phyloP scores from a whole-genome alignment of 345 rosid species.

The Salix koriyanagi region DNA sequence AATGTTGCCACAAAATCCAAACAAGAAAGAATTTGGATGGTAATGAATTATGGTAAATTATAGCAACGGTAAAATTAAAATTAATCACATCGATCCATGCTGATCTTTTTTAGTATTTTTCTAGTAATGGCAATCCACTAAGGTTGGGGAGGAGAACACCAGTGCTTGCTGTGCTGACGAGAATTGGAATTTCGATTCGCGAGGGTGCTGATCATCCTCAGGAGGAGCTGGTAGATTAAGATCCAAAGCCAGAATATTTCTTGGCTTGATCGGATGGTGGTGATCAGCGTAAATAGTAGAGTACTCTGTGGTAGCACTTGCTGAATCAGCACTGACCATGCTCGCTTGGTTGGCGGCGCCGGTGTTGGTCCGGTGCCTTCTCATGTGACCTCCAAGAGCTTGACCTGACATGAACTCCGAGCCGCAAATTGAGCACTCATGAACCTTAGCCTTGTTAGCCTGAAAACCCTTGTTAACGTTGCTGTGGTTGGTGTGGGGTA shows the following conservation, averaged over 20 bases:
- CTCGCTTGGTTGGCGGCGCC: conserved; percentile 16
- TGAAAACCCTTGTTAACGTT: conserved; percentile 19
- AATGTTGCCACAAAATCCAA: neutral
- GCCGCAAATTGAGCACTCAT: conserved; percentile 94
- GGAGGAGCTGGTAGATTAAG: conserved; percentile 97
- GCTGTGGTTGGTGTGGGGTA: conserved; percentile 12
- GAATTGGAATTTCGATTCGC: conserved; percentile 58
- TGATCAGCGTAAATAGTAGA: neutral
- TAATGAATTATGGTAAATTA: conserved; percentile 7
- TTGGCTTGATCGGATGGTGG: conserved; percentile 30
- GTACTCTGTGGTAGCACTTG: neutral
- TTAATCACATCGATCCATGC: conserved; percentile 38
- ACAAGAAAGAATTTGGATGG: conserved; percentile 25
- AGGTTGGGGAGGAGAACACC: conserved; percentile 60
- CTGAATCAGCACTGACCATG: neutral
- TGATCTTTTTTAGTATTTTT: neutral
- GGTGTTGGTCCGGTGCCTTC: conserved; percentile 63
- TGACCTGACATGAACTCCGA: conserved; percentile 88
- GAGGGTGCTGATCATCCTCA: conserved; percentile 43
- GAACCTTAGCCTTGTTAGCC: conserved; percentile 40
- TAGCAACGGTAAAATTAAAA: neutral
- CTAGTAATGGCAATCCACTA: conserved; percentile 87
- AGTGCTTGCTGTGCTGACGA: conserved; percentile 39
- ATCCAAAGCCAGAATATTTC: conserved; percentile 60
- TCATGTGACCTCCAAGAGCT: conserved; percentile 99